Evolutionary conservation across 129 eudicot species (phyloP).

Genomic region (Saposhnikovia divaricata): DNA sequence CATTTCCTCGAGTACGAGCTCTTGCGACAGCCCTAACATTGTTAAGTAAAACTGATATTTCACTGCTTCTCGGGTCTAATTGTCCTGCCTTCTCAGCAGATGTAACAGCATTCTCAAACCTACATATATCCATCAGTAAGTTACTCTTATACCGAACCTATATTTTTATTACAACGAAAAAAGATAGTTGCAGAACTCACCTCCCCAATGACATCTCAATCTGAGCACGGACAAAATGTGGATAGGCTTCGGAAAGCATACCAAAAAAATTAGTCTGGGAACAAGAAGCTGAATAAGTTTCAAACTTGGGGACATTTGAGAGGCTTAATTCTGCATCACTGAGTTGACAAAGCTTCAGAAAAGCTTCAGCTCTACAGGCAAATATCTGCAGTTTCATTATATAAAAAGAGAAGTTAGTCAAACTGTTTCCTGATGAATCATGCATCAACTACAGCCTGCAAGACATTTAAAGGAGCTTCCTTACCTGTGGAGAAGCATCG

Average conservation of each 20-base stretch:
- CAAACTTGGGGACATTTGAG: slow-evolving; percentile 35
- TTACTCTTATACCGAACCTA: slow-evolving; percentile 8
- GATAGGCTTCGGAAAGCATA: slow-evolving; percentile 67
- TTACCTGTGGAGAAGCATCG: slow-evolving; percentile 74
- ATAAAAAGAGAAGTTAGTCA: slow-evolving; percentile 13
- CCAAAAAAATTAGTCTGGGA: slow-evolving; percentile 66
- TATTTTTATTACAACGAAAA: neutral
- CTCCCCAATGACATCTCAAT: slow-evolving; percentile 71
- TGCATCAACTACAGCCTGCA: neutral
- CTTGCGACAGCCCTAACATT: slow-evolving; percentile 52
- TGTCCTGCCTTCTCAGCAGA: slow-evolving; percentile 55
- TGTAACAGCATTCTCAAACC: slow-evolving; percentile 73
- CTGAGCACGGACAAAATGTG: slow-evolving; percentile 59
- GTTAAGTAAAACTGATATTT: slow-evolving; percentile 46
- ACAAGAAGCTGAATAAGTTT: slow-evolving; percentile 24
- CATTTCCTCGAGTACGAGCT: slow-evolving; percentile 91
- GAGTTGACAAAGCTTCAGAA: slow-evolving; percentile 60
- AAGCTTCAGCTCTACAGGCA: slow-evolving; percentile 90
- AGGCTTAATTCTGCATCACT: slow-evolving; percentile 50
- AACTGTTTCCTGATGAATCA: neutral
- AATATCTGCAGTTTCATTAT: slow-evolving; percentile 47
- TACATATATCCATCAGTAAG: slow-evolving; percentile 31
- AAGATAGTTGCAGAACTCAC: slow-evolving; percentile 31
- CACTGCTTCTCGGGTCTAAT: slow-evolving; percentile 47
- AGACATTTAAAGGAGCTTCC: neutral